Evolutionary conservation across 306 rosid genomes (phyloP), one percentile per base, ranked within the genome.

Genomic region (Medicago arabica): DNA sequence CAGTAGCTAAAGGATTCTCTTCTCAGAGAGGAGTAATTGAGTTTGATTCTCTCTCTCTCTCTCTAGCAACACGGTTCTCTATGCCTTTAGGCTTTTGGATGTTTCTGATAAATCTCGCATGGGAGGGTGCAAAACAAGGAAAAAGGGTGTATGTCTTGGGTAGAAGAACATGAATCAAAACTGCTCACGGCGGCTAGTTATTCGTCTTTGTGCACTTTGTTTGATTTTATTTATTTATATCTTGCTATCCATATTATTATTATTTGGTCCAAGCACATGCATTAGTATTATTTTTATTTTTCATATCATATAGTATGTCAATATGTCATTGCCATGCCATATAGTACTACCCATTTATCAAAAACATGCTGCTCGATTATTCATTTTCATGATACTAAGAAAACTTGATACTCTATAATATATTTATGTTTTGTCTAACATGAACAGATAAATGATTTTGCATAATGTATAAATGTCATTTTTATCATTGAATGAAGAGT

Each of bases 51-150:
- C 17, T 78, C 69, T 77, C 73, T 81, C n/a, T n/a, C 5, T 13
- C 2, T 13, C 7, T 50, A 50, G 8, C 8, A 82, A 80, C 97
- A 82, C 97, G 91, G 81, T 78, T 87, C 85, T 81, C 97, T 72
- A 92, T 85, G 92, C 74, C 74, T 36, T 83, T 83, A 55, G 85
- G 28, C 86, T 83, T 87, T 87, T 90, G 93, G 92, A 88, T 74
- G 86, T 86, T 83, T 90, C 88, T 85, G 86, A 50, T 71, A 31
- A 28, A 28, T 28, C 31, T 66, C 10, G 55, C 18, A 75, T 77
- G 25, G 39, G 67, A 7, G 68, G 65, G 60, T 44, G 76, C 84
- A 81, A 68, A 80, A 17, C 47, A 80, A 85, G 80, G 77, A 49
- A 69, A 61, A 63, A 15, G 69, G 55, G 36, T 2, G 71, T n/a